Conservation (phyloP, 208 protist species). For the Lotmaria passim region DNA sequence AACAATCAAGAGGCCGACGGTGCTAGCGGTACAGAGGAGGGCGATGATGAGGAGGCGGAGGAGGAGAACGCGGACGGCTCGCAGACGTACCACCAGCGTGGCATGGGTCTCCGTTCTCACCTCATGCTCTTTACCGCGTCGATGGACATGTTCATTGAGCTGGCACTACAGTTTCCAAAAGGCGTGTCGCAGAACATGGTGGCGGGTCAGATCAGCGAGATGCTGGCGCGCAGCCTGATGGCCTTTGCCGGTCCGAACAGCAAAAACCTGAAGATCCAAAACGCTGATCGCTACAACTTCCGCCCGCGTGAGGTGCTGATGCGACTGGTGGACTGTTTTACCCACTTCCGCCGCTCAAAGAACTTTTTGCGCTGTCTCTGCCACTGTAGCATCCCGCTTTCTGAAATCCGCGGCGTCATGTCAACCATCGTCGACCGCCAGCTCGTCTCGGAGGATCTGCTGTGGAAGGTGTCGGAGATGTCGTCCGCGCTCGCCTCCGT, state of each 20-base stretch:
- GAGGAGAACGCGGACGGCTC: conserved; percentile 50
- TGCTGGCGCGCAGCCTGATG: conserved; percentile 83
- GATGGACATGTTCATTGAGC: conserved; percentile 89
- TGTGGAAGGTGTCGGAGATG: conserved; percentile 75
- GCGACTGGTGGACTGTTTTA: conserved; percentile 82
- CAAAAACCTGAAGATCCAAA: conserved; percentile 79
- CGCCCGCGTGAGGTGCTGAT: conserved; percentile 78
- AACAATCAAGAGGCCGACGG: conserved; percentile 18
- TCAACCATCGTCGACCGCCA: conserved; percentile 61
- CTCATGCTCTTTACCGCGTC: conserved; percentile 81
- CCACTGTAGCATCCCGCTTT: conserved; percentile 73
- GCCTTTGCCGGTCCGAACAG: conserved; percentile 83
- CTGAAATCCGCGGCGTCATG: conserved; percentile 64
- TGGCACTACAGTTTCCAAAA: conserved; percentile 71
- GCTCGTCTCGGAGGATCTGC: conserved; percentile 66
- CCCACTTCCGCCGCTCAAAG: conserved; percentile 68
- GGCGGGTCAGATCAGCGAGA: conserved; percentile 85
- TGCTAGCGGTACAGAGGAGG: conserved; percentile 19
- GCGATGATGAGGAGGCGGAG: conserved; percentile 57
- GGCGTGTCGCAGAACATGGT: conserved; percentile 91
- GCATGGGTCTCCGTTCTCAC: conserved; percentile 60
- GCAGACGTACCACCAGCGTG: conserved; percentile 82
- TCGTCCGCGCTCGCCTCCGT: conserved; percentile 44
- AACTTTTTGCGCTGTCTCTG: conserved; percentile 82
- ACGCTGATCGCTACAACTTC: conserved; percentile 81